Percentiles rank a stretch among this genome's conserved stretches.
Evolutionary conservation across 2,329 filamentous ascomycete genomes (phyloP).

Genomic region (Aciculosporium take): DNA sequence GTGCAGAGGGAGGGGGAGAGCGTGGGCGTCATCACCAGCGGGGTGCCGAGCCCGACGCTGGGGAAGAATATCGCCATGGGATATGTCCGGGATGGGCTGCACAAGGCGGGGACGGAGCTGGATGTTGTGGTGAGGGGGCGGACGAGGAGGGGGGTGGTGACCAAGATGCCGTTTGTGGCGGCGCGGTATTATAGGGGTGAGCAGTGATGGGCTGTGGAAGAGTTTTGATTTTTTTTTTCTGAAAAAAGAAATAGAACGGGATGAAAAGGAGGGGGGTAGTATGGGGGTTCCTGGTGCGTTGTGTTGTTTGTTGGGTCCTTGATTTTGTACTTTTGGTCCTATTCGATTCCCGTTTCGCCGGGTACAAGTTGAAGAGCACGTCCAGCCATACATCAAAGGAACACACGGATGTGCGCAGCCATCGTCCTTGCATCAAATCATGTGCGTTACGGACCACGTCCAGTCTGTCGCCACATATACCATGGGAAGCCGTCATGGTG

Average conservation of each 20-base stretch:
- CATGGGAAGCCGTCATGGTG: conserved; percentile 28
- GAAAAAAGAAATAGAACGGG: too few relatives aligned
- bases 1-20: conserved; percentile 53
- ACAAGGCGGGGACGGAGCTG: conserved; percentile 74
- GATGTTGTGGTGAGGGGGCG: conserved; percentile 65
- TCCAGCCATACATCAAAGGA: too few relatives aligned
- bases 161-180: conserved; percentile 80
- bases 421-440: too few relatives aligned
- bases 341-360: too few relatives aligned
- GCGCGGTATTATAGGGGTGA: conserved; percentile 50
- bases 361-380: too few relatives aligned
- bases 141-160: conserved; percentile 57
- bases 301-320: too few relatives aligned
- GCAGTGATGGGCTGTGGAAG: neutral
- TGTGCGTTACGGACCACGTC: too few relatives aligned
- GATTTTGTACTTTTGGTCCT: too few relatives aligned
- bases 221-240: neutral
- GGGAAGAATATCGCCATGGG: conserved; percentile 94
- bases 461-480: conserved; percentile 26
- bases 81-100: conserved; percentile 66
- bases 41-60: conserved; percentile 74
- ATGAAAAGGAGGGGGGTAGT: too few relatives aligned
- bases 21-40: conserved; percentile 74
- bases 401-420: too few relatives aligned
- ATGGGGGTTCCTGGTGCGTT: too few relatives aligned